Percentiles rank a stretch among this genome's conserved stretches.
Conservation (phyloP, 1,284 basidiomycete genomes). For the Boletus mariae region DNA sequence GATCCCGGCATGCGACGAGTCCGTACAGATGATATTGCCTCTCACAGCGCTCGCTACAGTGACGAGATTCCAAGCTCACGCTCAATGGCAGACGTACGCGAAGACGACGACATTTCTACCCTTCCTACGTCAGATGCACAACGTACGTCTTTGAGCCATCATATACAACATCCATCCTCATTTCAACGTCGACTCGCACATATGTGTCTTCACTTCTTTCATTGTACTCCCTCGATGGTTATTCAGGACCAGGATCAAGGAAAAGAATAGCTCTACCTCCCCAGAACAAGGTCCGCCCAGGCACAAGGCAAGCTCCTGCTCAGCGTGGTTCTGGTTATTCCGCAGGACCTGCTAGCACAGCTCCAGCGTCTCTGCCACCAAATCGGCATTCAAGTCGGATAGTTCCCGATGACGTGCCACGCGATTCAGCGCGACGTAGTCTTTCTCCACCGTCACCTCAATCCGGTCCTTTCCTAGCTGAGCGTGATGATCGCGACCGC, state of each 20-base stretch:
- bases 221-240: slow-evolving; percentile 12
- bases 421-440: slow-evolving; percentile 11
- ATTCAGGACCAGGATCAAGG: slow-evolving; percentile 28
- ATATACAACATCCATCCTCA: slow-evolving; percentile 30
- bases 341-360: neutral
- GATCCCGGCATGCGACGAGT: slow-evolving; percentile 16
- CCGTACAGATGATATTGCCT: slow-evolving; percentile 18
- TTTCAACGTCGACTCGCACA: slow-evolving; percentile 27
- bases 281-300: slow-evolving; percentile 35
- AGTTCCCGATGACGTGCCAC: slow-evolving; percentile 3
- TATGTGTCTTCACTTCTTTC: slow-evolving; percentile 14
- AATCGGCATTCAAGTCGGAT: slow-evolving; percentile 5
- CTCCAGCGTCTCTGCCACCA: slow-evolving; percentile 2
- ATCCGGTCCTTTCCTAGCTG: slow-evolving; percentile 4
- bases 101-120: slow-evolving; percentile 16
- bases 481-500: slow-evolving; percentile 19
- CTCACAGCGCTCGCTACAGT: slow-evolving; percentile 12
- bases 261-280: slow-evolving; percentile 36
- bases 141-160: slow-evolving; percentile 42
- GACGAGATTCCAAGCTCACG: slow-evolving; percentile 22
- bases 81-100: slow-evolving; percentile 16
- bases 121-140: slow-evolving; percentile 31
- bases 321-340: slow-evolving; percentile 15
- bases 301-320: slow-evolving; percentile 14
- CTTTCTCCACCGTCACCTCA: slow-evolving; percentile 12